Evolutionary conservation across 2,329 filamentous ascomycete species (phyloP), one percentile per base, ranked within the genome.

Genomic region (Shiraia sp.): DNA sequence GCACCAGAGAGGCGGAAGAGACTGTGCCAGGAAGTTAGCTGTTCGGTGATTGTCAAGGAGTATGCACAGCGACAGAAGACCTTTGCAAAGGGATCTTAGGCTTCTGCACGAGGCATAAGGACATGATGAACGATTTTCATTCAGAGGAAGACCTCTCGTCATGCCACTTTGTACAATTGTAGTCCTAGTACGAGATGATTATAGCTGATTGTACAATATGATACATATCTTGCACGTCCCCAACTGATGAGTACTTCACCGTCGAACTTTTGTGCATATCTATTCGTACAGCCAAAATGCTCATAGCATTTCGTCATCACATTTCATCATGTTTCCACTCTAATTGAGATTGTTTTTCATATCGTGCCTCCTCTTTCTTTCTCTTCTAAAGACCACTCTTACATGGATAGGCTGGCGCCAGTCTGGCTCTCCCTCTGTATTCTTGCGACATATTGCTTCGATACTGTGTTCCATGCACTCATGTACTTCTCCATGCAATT

Each of bases 11-110:
- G 91, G 57, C 79, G 88, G 63, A 90, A 83, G 74, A 80, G 86
- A 47, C 75, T 99, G 38, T 99, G 93, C 70, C 78, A 88, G 53
- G 92, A 99, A 65, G 80, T 90, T n/a, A 81, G 78, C 49, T 99
- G 93, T 71, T 81, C 87, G 5, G 75, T 97, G 43, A 76, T 93
- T 38, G 86, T 97, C 45, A 86, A 85, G 69, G 90, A 99, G 56
- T 99, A 82, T 65, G 80, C 76, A 52, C 74, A 82, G 49, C 72
- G 76, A 52, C 82, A 84, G 66, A 75, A 74, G 67, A 67, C 55
- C 14, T 70, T 75, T 47, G 52, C 45, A 2, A 66, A 68, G 57
- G 53, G 38, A 28, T 17, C 22, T 15, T 29, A 30, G 17, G 26
- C 31, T 26, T 5, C 15, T 31, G 13, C 31, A 44, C 50, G 30